phyloP scores from a whole-genome alignment of 1,284 basidiomycete species.

The Cryptococcus sp. region DNA sequence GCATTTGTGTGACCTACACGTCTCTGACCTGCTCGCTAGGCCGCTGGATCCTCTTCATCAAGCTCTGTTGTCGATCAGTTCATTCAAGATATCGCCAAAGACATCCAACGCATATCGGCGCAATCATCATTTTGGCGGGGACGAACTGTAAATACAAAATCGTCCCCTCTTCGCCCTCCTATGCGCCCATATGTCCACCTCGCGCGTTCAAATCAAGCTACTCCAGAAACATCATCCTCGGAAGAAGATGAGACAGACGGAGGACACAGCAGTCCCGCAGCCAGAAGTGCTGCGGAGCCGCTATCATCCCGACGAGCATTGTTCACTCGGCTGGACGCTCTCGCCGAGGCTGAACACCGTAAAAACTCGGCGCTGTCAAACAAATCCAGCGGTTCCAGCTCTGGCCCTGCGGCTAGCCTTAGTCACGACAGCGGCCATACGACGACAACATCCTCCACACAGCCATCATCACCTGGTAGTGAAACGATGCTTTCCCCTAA shows the following conservation, averaged over 20 bases:
- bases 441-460: not conserved
- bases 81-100: constrained; percentile 40
- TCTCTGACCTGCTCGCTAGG: not conserved
- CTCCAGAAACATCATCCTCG: too few relatives aligned
- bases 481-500: constrained; percentile 23
- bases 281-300: too few relatives aligned
- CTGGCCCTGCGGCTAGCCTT: not conserved
- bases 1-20: not conserved
- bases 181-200: not conserved
- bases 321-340: constrained; percentile 22
- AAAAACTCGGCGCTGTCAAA: constrained; percentile 1
- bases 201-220: too few relatives aligned
- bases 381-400: constrained; percentile 2
- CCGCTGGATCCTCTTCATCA: not conserved
- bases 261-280: not conserved
- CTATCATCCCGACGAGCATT: constrained; percentile 14
- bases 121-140: constrained; percentile 42
- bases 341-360: constrained; percentile 24
- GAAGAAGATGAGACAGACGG: constrained; percentile 6
- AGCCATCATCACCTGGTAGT: not conserved
- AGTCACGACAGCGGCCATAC: not conserved
- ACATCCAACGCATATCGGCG: constrained; percentile 35
- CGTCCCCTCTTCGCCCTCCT: constrained; percentile 29
- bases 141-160: constrained; percentile 18
- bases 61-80: constrained; percentile 33